Conservation (phyloP, 306 rosid genomes). For the Begonia peltatifolia region DNA sequence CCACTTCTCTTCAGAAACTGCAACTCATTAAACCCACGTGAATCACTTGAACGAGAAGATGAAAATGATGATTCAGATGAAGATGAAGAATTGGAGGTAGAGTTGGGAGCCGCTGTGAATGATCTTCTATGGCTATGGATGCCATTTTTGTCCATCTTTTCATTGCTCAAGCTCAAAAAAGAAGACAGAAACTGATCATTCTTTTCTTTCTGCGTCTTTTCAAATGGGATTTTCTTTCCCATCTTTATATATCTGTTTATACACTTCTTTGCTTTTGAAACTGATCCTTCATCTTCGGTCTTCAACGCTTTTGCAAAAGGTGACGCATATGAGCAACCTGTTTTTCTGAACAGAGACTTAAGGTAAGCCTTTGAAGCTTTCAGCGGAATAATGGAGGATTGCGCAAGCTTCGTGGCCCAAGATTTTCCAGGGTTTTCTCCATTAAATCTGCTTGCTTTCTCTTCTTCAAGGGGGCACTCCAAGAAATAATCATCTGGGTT, state of each 20-base stretch:
- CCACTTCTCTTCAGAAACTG: slow-evolving; percentile 61
- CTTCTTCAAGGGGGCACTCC: slow-evolving; percentile 9
- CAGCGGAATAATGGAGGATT: slow-evolving; percentile 54
- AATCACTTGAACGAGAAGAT: slow-evolving; percentile 35
- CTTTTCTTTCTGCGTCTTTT: slow-evolving; percentile 30
- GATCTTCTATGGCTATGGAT: slow-evolving; percentile 58
- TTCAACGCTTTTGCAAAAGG: too few relatives aligned
- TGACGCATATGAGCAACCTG: slow-evolving; percentile 42
- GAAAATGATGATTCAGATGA: slow-evolving; percentile 17
- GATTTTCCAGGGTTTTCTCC: slow-evolving; percentile 41
- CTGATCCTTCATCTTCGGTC: slow-evolving; percentile 41
- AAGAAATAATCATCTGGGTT: slow-evolving; percentile 39
- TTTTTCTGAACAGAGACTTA: slow-evolving; percentile 65
- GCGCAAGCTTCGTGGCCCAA: slow-evolving; percentile 68
- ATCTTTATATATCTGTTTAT: slow-evolving; percentile 25
- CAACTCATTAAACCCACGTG: slow-evolving; percentile 26
- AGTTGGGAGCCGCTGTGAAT: slow-evolving; percentile 52
- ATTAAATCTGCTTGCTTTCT: slow-evolving; percentile 14
- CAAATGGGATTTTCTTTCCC: slow-evolving; percentile 38
- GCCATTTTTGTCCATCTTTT: slow-evolving; percentile 13
- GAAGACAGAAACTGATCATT: slow-evolving; percentile 17
- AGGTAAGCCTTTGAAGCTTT: slow-evolving; percentile 83
- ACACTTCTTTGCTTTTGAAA: slow-evolving; percentile 41
- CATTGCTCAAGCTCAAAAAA: slow-evolving; percentile 22
- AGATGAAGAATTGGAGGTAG: slow-evolving; percentile 18